Evolutionary conservation across 2,329 filamentous ascomycete species (phyloP), one percentile per base, ranked within the genome.

Genomic region (Hypoxylon sp.): DNA sequence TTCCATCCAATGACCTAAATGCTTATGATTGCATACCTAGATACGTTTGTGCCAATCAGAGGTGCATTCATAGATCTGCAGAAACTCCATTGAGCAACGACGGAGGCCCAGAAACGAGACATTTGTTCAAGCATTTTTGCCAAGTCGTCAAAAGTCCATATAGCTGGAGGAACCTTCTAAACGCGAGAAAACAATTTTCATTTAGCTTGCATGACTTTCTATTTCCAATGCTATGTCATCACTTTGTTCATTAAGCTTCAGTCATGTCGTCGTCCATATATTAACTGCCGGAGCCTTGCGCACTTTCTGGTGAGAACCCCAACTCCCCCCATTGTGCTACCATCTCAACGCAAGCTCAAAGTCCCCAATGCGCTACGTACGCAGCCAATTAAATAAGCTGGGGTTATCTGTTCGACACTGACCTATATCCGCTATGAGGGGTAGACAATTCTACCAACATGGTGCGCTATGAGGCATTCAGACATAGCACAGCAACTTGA

Each of bases 11-110:
- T 19, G 17, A 30, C 39, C 26, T 32, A 61, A 56, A 34, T 66
- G 56, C 56, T 66, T 63, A 63, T 54, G 52, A 48, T 47, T 51
- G 43, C 56, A 59, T 62, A 20, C 17, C 39, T 32, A 39, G n/a
- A n/a, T n/a, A n/a, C n/a, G n/a, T n/a, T n/a, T 51, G 50, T 44
- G 26, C 62, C 51, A 62, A 56, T 56, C 44, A 54, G 20, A 57
- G 24, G 10, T 28, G 26, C 24, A 15, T 8, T n/a, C 13, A 54
- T 37, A 22, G 17, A 22, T 41, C 52, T 20, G n/a, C 51, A 51
- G 26, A 39, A 26, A 20, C 37, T 20, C 52, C 41, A 48, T 41
- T 48, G 10, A 41, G 19, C 34, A 20, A 43, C 20, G 55, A 47
- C 10, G 19, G 32, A 13, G 46, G 46, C 6, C 22, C 8, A 43